phyloP scores from a whole-genome alignment of 192 early-diverging fungal genomes.

The Backusella morwellensis region DNA sequence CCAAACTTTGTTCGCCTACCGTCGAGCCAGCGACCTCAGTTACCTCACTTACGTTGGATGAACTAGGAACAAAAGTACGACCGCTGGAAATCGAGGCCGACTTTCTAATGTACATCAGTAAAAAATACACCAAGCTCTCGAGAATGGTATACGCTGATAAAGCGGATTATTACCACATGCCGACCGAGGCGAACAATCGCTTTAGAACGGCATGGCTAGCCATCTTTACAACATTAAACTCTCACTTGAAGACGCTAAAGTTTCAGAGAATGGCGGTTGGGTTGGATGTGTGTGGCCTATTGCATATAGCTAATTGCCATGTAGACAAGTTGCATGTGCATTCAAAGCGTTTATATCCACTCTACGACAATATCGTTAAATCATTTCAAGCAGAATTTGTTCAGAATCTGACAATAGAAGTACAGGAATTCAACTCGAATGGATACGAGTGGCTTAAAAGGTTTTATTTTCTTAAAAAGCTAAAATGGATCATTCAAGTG shows the following conservation, averaged over 20 bases:
- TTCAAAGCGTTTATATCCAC: neutral
- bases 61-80: neutral
- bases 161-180: neutral
- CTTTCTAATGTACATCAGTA: neutral
- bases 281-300: neutral
- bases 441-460: neutral
- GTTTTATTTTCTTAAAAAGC: neutral
- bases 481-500: neutral
- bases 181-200: neutral
- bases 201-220: neutral
- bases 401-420: neutral
- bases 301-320: neutral
- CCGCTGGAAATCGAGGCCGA: neutral
- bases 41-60: neutral
- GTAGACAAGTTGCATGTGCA: neutral
- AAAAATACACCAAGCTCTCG: neutral
- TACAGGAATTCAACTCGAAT: neutral
- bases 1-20: neutral
- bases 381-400: neutral
- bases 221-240: neutral
- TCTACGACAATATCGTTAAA: neutral
- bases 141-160: neutral
- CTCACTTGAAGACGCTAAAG: neutral
- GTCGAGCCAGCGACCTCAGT: neutral
- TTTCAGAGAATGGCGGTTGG: neutral